These are phyloP conservation scores for Blastobotrys raffinosifermentans DNA, from an alignment of 1,139 yeast genomes.

Conservation along the genomic window DNA sequence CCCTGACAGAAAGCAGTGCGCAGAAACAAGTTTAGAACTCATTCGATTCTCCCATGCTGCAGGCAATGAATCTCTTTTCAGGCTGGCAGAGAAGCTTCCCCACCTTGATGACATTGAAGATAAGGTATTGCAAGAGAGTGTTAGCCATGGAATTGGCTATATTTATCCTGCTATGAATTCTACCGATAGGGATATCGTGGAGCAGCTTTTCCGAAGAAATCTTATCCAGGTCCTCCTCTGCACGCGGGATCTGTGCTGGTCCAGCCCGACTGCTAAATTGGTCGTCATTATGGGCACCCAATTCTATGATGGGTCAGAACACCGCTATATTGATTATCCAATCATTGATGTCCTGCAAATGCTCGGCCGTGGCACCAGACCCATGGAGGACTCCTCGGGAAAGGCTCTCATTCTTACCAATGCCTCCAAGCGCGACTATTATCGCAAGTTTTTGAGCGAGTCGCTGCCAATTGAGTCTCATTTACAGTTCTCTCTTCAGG, in stretches of 20 bases:
- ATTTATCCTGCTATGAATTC: slow-evolving; percentile 54
- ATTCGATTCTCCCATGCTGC: slow-evolving; percentile 34
- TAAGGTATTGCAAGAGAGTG: slow-evolving; percentile 37
- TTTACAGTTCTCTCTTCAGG: slow-evolving; percentile 52
- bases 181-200: slow-evolving; percentile 50
- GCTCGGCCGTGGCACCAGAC: slow-evolving; percentile 53
- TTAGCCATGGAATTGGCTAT: slow-evolving; percentile 64
- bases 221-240: slow-evolving; percentile 51
- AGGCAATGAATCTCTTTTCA: slow-evolving; percentile 34
- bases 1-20: slow-evolving; percentile 49
- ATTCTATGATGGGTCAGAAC: slow-evolving; percentile 66
- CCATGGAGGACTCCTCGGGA: slow-evolving; percentile 30
- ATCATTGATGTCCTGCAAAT: slow-evolving; percentile 63
- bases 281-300: slow-evolving; percentile 70
- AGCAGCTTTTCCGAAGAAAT: slow-evolving; percentile 45
- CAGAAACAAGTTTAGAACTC: slow-evolving; percentile 48
- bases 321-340: slow-evolving; percentile 62
- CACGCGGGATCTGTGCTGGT: slow-evolving; percentile 49
- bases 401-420: slow-evolving; percentile 55
- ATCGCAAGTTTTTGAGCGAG: slow-evolving; percentile 63
- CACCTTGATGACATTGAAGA: slow-evolving; percentile 47
- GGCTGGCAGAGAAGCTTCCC: slow-evolving; percentile 34
- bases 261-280: slow-evolving; percentile 46
- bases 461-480: slow-evolving; percentile 84
- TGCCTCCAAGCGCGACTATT: slow-evolving; percentile 52